Percentiles rank a stretch among this genome's conserved stretches.
phyloP scores from a whole-genome alignment of 768 basidiomycete species.

The Termitomyces sp. region DNA sequence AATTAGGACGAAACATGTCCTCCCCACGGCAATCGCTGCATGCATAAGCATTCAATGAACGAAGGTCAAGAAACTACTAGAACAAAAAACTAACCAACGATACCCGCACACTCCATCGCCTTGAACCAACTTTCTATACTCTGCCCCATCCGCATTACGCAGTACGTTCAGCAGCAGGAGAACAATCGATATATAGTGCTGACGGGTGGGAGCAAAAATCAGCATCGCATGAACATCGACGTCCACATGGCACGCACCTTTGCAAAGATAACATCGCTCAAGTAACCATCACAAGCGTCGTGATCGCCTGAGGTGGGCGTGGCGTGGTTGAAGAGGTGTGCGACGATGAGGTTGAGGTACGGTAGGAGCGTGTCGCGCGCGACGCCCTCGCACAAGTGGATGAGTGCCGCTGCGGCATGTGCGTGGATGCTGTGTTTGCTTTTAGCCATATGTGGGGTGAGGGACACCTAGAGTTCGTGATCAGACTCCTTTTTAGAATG shows the following conservation, averaged over 20 bases:
- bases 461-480: too few species aligned
- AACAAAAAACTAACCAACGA: slow-evolving; percentile 54
- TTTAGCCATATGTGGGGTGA: too few species aligned
- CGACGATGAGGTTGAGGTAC: slow-evolving; percentile 80
- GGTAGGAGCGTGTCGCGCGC: slow-evolving; percentile 66
- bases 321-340: slow-evolving; percentile 58
- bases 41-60: too few species aligned
- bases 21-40: slow-evolving; percentile 80
- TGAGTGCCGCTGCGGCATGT: slow-evolving; percentile 82
- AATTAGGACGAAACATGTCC: slow-evolving; percentile 76
- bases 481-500: too few species aligned
- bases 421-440: slow-evolving; percentile 73
- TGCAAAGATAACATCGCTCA: slow-evolving; percentile 71
- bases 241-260: slow-evolving; percentile 37
- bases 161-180: slow-evolving; percentile 74
- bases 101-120: slow-evolving; percentile 88
- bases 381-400: slow-evolving; percentile 89
- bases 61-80: too few species aligned
- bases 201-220: not conserved
- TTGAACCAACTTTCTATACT: slow-evolving; percentile 71
- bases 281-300: slow-evolving; percentile 85
- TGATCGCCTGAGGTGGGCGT: slow-evolving; percentile 56
- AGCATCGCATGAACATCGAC: not conserved
- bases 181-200: slow-evolving; percentile 80
- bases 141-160: slow-evolving; percentile 59